Evolutionary conservation across 2,329 filamentous ascomycete genomes (phyloP), one percentile per base, ranked within the genome.

Genomic region (Ilyonectria sp.): DNA sequence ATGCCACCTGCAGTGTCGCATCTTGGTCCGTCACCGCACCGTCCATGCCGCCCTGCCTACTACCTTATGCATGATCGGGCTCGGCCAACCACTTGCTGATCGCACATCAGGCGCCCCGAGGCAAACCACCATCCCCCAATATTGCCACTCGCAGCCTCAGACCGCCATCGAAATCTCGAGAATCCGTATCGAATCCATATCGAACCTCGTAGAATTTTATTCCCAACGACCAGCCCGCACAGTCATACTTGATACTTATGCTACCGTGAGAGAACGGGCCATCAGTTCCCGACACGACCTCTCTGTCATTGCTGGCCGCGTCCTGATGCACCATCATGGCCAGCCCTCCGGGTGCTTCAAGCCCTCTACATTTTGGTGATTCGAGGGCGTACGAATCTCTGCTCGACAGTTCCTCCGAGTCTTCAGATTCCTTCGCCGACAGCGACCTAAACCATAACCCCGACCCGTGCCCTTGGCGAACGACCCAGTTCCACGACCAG

Each of bases 401-500:
- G 19, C 50, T 68, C 33, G 63, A 66, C 47, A 69, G 67, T 60
- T 65, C 69, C 50, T 68, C 64, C 49, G 73, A 72, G 54, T 75
- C 76, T 19, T 80, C 21, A 55, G 83, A 81, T 71, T 83, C 84
- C n/a, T 80, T 83, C 66, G 74, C 77, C 29, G 79, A 78, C 43
- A 85, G 83, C 67, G 76, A 68, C 52, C 54, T 43, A 37, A 65
- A 66, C 60, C 43, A 37, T 26, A 68, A 60, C 60, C 62, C 55
- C 33, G 35, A 68, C 4, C 44, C 57, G 33, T 86, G 84, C 65
- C 79, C 71, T 40, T 85, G 82, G 79, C 80, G 79, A 56, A 83
- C 79, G 10, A 23, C 74, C 19, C 75, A 77, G 15, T 83, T 79
- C 50, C 72, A 83, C 69, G 79, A 84, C 57, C 79, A 81, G 55